Evolutionary conservation across 2,329 filamentous ascomycete species (phyloP).

Genomic region (Diaporthe citrichinensis): DNA sequence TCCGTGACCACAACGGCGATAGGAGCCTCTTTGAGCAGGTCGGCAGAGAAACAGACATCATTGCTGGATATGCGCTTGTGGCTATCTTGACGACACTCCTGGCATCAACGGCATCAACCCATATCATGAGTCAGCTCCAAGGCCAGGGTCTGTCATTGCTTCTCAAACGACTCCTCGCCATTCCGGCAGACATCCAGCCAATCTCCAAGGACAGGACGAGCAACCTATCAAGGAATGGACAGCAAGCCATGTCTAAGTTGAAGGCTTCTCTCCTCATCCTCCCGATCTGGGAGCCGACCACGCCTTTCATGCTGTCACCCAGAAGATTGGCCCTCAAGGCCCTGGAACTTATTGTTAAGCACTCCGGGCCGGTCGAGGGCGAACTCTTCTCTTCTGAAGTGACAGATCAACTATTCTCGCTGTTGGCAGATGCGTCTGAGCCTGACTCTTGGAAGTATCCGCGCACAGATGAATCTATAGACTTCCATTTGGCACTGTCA

Average conservation of each 20-base stretch:
- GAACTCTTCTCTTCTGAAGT: constrained; percentile 65
- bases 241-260: constrained; percentile 68
- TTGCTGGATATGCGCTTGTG: constrained; percentile 75
- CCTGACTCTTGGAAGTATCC: constrained; percentile 55
- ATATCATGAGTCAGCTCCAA: constrained; percentile 70
- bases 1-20: constrained; percentile 81
- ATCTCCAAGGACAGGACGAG: constrained; percentile 75
- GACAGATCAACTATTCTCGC: constrained; percentile 62
- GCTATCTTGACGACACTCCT: constrained; percentile 75
- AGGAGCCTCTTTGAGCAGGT: constrained; percentile 76
- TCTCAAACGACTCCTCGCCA: constrained; percentile 68
- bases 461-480: constrained; percentile 50
- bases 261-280: constrained; percentile 66
- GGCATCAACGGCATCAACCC: constrained; percentile 70
- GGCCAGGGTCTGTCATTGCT: constrained; percentile 68
- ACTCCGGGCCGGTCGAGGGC: constrained; percentile 63
- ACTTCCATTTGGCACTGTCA: constrained; percentile 61
- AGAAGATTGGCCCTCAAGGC: constrained; percentile 75
- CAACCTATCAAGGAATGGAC: constrained; percentile 78
- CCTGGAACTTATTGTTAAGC: constrained; percentile 70
- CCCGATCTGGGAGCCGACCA: constrained; percentile 71
- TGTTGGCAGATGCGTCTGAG: constrained; percentile 55
- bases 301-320: constrained; percentile 69
- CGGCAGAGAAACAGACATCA: constrained; percentile 69
- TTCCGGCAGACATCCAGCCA: constrained; percentile 68